Evolutionary conservation across 176 grass and related monocot species (phyloP).

Genomic region (Triticum dicoccoides): DNA sequence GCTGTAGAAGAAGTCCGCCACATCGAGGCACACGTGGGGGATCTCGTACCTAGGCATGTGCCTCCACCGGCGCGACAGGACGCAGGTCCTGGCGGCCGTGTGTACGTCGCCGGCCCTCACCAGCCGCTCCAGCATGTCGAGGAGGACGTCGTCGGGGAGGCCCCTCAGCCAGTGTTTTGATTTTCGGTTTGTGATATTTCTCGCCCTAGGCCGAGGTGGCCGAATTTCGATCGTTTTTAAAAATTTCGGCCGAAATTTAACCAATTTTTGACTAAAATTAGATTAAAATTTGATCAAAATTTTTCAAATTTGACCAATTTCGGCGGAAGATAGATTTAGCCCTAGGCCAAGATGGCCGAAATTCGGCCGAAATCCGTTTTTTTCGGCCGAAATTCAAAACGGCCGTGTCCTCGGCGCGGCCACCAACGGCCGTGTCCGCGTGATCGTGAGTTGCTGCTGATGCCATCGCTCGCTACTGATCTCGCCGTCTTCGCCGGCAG

Average conservation of each 20-base stretch:
- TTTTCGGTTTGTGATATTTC: too few species aligned
- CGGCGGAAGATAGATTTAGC: too few species aligned
- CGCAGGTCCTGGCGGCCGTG: neutral
- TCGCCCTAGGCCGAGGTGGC: too few species aligned
- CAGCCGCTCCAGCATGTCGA: neutral
- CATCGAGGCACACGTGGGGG: neutral
- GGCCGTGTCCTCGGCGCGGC: neutral
- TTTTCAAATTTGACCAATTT: too few species aligned
- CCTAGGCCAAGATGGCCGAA: too few species aligned
- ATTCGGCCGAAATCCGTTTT: too few species aligned
- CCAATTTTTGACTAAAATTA: too few species aligned
- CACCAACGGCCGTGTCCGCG: neutral
- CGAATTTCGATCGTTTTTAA: too few species aligned
- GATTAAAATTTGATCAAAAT: too few species aligned
- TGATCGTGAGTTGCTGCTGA: neutral
- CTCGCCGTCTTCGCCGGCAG: neutral
- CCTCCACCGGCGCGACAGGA: neutral
- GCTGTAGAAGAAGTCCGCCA: neutral
- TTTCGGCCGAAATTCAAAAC: too few species aligned
- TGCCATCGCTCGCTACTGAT: neutral
- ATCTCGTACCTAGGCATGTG: neutral
- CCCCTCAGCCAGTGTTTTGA: neutral
- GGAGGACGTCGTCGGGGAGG: constrained; percentile 9
- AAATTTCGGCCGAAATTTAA: too few species aligned
- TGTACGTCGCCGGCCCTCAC: neutral